Evolutionary conservation across 1,284 basidiomycete species (phyloP), one percentile per base, ranked within the genome.

Genomic region (Rugosomyces carneus): DNA sequence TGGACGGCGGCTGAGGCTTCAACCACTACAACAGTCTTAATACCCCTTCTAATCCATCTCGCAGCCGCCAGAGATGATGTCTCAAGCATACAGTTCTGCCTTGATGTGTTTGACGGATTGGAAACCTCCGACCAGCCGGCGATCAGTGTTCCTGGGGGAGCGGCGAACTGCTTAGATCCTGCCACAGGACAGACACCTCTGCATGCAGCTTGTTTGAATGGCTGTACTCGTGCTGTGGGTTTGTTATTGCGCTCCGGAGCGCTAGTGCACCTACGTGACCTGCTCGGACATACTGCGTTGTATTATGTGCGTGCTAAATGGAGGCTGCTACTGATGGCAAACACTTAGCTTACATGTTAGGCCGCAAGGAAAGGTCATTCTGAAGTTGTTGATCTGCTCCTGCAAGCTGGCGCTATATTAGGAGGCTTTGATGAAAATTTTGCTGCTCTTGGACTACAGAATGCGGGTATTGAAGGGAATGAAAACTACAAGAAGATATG

Each of bases 181-280:
- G 75, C 78, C 10, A 84, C 81, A 13, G 84, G 86, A 5, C 74
- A 81, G 45, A 81, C 88, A 7, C 86, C 91, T 4, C 66, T 95
- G 31, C 93, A 95, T 57, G 76, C 85, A 16, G 90, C 92, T 1
- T 79, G 86, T 32, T 62, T 93, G 29, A 81, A 84, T 42, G 89
- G 88, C 0, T 76, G 76, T 51, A 53, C 65, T 1, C 63, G 61
- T 5, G 77, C 80, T 41, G 78, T 84, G 20, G 67, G 73, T 24
- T 58, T 77, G 29, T 68, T 96, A 26, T 71, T 96, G 26, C 71
- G 80, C 48, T 79, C 80, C 0, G 93, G 93, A 1, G 89, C 90
- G 1, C 72, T 90, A n/a, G 92, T 96, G 8, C 93, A 95, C 63
- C 69, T 86, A 7, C 74, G 89, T 36, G 89, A 93, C 57, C 62